A percentile compares a stretch with the other conserved stretches of the same genome.
Conservation (phyloP, 495 filamentous ascomycete species). For the Podospora appendiculata region DNA sequence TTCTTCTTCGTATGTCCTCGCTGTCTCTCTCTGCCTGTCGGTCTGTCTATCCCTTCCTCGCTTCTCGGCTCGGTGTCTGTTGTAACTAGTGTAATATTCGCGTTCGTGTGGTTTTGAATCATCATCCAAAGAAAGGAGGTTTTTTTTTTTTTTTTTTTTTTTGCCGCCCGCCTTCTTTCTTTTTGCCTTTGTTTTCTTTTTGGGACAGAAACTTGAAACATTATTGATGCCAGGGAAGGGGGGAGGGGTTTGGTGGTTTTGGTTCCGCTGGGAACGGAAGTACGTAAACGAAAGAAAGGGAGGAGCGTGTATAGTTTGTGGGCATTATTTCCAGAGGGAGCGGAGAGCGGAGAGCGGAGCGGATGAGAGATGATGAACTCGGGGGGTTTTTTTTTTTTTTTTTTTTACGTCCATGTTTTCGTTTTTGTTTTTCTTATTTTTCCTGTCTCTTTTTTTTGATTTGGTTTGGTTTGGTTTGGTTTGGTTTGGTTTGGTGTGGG, state of each 20-base stretch:
- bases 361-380: too few species aligned
- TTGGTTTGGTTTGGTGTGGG: too few species aligned
- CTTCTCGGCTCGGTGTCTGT: too few species aligned
- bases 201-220: background rate
- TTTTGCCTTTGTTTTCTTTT: background rate
- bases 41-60: too few species aligned
- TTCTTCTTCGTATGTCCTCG: background rate
- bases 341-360: background rate
- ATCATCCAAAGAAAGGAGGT: background rate
- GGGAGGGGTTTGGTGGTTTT: background rate
- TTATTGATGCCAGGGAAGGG: background rate
- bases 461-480: too few species aligned
- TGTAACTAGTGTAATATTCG: too few species aligned
- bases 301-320: background rate
- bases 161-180: background rate
- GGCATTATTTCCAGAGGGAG: background rate
- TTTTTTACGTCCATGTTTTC: too few species aligned
- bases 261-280: background rate
- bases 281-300: background rate
- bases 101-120: too few species aligned
- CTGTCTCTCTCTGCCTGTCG: too few species aligned
- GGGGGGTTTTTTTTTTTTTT: too few species aligned
- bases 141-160: background rate
- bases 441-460: too few species aligned
- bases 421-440: too few species aligned